Conservation (phyloP, 768 basidiomycete genomes). For the Xanthoconium stramineum region DNA sequence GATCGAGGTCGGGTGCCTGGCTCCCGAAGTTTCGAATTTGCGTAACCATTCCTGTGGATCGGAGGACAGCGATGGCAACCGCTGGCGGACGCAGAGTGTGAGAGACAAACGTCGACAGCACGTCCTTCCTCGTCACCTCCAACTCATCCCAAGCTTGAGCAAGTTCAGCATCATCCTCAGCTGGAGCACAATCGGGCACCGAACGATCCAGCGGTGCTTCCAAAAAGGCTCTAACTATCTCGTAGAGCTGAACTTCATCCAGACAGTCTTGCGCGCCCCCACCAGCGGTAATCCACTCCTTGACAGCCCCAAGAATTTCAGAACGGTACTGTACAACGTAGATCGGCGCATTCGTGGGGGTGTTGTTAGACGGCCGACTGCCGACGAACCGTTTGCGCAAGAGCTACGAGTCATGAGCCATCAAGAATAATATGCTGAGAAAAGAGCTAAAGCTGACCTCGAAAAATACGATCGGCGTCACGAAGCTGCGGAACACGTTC, state of each 20-base stretch:
- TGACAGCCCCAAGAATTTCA: slow-evolving; percentile 61
- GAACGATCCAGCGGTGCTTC: slow-evolving; percentile 51
- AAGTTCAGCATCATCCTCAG: slow-evolving; percentile 42
- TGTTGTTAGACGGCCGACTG: slow-evolving; percentile 41
- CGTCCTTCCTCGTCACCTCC: slow-evolving; percentile 38
- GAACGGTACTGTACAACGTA: slow-evolving; percentile 50
- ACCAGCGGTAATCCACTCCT: slow-evolving; percentile 70
- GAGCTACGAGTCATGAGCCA: slow-evolving; percentile 42
- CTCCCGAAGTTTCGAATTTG: slow-evolving; percentile 28
- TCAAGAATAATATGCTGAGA: neutral
- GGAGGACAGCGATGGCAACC: slow-evolving; percentile 23
- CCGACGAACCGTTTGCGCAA: slow-evolving; percentile 71
- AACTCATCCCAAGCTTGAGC: slow-evolving; percentile 46
- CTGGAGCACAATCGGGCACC: slow-evolving; percentile 36
- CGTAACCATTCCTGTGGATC: slow-evolving; percentile 12
- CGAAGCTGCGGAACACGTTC: slow-evolving; percentile 78
- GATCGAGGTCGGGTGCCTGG: slow-evolving; percentile 62
- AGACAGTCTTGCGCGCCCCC: slow-evolving; percentile 78
- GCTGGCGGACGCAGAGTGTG: slow-evolving; percentile 61
- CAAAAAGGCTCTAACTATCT: slow-evolving; percentile 59
- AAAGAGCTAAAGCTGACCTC: slow-evolving; percentile 51
- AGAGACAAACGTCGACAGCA: slow-evolving; percentile 46
- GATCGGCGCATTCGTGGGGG: slow-evolving; percentile 41
- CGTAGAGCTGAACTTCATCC: slow-evolving; percentile 64
- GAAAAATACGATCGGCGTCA: slow-evolving; percentile 78